Percentiles rank a stretch among this genome's conserved stretches.
Conservation (phyloP, 352 stramenopile species). For the Achlya hypogyna region DNA sequence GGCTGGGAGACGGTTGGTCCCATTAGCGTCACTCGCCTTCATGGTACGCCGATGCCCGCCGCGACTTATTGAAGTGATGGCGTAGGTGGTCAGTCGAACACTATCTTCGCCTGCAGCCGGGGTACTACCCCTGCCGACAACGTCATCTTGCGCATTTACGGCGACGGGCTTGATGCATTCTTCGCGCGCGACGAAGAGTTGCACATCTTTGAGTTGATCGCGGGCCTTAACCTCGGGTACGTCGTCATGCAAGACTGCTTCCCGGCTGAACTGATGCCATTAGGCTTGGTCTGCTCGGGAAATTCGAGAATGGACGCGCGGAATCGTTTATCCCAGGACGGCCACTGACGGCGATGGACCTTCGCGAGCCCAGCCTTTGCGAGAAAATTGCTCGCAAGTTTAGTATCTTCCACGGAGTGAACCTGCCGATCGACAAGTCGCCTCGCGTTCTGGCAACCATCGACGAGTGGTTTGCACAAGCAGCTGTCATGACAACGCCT, state of each 20-base stretch:
- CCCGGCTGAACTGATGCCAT: too few species aligned
- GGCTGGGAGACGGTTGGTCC: conserved; percentile 1
- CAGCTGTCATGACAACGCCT: conserved; percentile 37
- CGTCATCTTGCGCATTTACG: conserved; percentile 74
- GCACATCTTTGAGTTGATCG: conserved; percentile 64
- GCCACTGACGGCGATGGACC: conserved; percentile 56
- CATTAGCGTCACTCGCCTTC: too few species aligned
- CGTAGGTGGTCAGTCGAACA: conserved; percentile 68
- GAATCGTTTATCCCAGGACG: conserved; percentile 67
- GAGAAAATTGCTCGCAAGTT: conserved; percentile 51
- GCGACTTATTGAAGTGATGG: not conserved
- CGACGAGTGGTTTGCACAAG: not conserved
- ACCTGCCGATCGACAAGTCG: conserved; percentile 23
- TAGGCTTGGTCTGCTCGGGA: not conserved
- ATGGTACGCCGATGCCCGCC: not conserved
- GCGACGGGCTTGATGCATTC: conserved; percentile 71
- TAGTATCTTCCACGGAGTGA: conserved; percentile 52
- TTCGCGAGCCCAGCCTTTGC: conserved; percentile 46
- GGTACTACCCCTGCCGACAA: conserved; percentile 49
- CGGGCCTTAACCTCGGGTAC: conserved; percentile 55
- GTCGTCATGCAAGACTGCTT: too few species aligned
- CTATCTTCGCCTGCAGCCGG: conserved; percentile 66
- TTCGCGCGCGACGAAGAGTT: conserved; percentile 73
- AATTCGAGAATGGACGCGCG: conserved; percentile 58
- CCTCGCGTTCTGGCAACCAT: not conserved